phyloP scores from a whole-genome alignment of 2,329 filamentous ascomycete species.

The Ophiocordyceps camponoti-rufipedis region DNA sequence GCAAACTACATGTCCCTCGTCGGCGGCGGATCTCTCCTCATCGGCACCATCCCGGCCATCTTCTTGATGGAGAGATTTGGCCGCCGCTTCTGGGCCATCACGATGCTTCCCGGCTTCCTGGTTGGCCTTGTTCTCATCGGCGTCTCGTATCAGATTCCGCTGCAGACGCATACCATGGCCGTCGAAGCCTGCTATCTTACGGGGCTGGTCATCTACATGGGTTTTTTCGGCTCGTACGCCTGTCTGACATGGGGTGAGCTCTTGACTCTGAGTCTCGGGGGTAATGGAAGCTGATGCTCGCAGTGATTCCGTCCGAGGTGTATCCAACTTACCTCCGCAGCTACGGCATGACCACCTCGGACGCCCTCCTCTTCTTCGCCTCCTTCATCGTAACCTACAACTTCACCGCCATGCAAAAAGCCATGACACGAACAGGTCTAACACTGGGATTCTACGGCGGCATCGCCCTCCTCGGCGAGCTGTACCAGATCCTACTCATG shows the following conservation, averaged over 20 bases:
- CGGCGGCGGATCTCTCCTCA: conserved; percentile 45
- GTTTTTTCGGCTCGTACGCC: conserved; percentile 49
- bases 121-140: conserved; percentile 50
- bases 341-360: conserved; percentile 57
- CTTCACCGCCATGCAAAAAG: conserved; percentile 49
- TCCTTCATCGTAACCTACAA: conserved; percentile 63
- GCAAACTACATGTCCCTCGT: conserved; percentile 61
- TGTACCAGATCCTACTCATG: conserved; percentile 61
- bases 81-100: conserved; percentile 56
- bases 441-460: conserved; percentile 57
- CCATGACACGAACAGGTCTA: conserved; percentile 48
- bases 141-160: conserved; percentile 37
- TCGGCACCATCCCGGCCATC: conserved; percentile 50
- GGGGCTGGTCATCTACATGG: conserved; percentile 50
- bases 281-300: not conserved
- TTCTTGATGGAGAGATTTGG: conserved; percentile 57
- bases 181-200: conserved; percentile 45
- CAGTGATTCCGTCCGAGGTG: conserved; percentile 46
- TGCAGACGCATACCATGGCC: conserved; percentile 22
- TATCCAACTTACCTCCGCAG: conserved; percentile 55
- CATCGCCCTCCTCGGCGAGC: conserved; percentile 50
- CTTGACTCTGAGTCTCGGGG: no score
- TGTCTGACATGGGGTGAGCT: conserved; percentile 36
- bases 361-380: conserved; percentile 49
- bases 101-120: conserved; percentile 56